phyloP scores from a whole-genome alignment of 176 grass and related monocot genomes.

The Oryza brachyantha region DNA sequence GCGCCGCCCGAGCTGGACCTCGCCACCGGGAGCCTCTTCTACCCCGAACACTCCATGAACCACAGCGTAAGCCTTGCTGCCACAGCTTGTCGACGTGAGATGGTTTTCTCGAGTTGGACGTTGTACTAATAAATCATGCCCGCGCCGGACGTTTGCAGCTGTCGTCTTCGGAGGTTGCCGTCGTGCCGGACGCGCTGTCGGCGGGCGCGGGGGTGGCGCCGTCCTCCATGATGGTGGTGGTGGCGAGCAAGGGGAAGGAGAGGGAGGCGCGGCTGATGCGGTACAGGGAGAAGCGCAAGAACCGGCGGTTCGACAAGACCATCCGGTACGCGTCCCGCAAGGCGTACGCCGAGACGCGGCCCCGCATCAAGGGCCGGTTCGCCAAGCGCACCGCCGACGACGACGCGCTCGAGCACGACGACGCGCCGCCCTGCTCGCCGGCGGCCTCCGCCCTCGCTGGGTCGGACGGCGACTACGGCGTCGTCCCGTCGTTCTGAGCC shows the following conservation, averaged over 20 bases:
- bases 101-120: no score
- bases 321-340: slow-evolving; percentile 87
- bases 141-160: no score
- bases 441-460: slow-evolving; percentile 11
- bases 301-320: slow-evolving; percentile 75
- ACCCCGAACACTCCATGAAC: slow-evolving; percentile 39
- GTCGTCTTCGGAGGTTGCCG: slow-evolving; percentile 43
- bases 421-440: slow-evolving; percentile 8
- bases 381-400: slow-evolving; percentile 47
- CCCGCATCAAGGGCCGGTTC: slow-evolving; percentile 82
- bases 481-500: slow-evolving; percentile 55
- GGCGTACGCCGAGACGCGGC: slow-evolving; percentile 83
- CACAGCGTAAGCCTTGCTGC: slow-evolving; percentile 32
- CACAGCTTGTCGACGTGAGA: no score
- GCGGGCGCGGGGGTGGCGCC: neutral
- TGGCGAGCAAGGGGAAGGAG: slow-evolving; percentile 41
- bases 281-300: slow-evolving; percentile 89
- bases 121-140: no score
- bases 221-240: neutral
- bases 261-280: slow-evolving; percentile 80
- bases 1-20: slow-evolving; percentile 28
- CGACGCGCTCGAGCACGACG: slow-evolving; percentile 27
- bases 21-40: slow-evolving; percentile 22
- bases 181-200: slow-evolving; percentile 46
- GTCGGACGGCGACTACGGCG: slow-evolving; percentile 41